phyloP scores from a whole-genome alignment of 768 basidiomycete species.

The Mycena chlorophos region DNA sequence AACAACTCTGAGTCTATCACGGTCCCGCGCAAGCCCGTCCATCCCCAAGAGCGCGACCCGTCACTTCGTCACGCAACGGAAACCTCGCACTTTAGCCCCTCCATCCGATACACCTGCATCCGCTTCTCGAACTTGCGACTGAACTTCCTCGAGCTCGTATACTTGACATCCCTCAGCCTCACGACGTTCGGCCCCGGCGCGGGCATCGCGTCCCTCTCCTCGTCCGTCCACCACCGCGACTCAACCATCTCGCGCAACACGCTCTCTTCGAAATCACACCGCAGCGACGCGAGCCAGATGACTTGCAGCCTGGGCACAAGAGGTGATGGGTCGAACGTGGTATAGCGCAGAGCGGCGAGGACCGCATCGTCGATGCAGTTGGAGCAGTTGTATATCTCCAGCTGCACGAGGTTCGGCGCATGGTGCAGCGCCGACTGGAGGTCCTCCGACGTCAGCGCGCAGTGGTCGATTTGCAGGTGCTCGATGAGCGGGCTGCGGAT shows the following conservation, averaged over 20 bases:
- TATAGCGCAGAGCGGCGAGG: conserved; percentile 5
- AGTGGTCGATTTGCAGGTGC: conserved; percentile 15
- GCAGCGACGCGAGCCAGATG: conserved; percentile 12
- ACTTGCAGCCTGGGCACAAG: conserved; percentile 14
- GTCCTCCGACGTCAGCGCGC: conserved; percentile 16
- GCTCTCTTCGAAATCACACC: conserved; percentile 14
- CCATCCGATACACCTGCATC: conserved; percentile 9
- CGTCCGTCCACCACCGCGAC: conserved; percentile 18
- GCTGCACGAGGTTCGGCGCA: background rate
- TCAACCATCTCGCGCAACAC: conserved; percentile 13
- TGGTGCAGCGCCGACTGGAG: conserved; percentile 11
- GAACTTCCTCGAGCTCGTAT: conserved; percentile 12
- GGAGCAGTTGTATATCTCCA: conserved; percentile 13
- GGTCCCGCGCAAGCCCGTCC: no score
- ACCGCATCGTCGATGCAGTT: conserved; percentile 17
- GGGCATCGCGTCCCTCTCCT: conserved; percentile 7
- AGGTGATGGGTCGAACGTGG: background rate
- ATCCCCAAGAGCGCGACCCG: no score
- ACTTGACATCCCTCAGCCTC: conserved; percentile 6
- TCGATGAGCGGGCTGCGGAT: conserved; percentile 9
- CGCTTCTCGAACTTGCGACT: conserved; percentile 11
- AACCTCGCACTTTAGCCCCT: conserved; percentile 10
- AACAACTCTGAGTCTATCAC: no score
- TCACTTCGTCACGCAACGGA: conserved; percentile 4
- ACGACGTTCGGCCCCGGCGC: conserved; percentile 7